Percentiles rank a stretch among this genome's conserved stretches.
Evolutionary conservation across 257 asterid species (phyloP).

Genomic region (Nicotiana attenuata): DNA sequence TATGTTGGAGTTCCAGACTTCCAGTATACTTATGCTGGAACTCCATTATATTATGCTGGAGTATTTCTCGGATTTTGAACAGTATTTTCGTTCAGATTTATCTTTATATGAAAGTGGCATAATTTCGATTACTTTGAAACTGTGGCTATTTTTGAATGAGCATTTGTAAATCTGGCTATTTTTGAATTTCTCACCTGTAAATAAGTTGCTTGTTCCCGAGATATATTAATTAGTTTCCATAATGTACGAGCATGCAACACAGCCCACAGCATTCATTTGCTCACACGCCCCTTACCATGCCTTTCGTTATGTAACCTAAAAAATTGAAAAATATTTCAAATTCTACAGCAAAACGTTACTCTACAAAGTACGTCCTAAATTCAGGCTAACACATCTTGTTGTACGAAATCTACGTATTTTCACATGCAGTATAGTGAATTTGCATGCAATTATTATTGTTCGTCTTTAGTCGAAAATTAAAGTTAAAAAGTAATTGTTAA

Average conservation of each 20-base stretch:
- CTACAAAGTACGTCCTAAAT: neutral
- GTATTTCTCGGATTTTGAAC: no score
- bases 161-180: no score
- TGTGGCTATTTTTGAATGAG: no score
- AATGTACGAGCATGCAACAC: neutral
- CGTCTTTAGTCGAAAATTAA: neutral
- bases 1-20: no score
- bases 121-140: no score
- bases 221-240: neutral
- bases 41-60: no score
- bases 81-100: no score
- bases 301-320: neutral
- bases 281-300: neutral
- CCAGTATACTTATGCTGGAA: no score
- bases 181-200: no score
- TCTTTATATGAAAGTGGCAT: no score
- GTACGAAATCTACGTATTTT: neutral
- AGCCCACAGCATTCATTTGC: neutral
- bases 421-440: neutral
- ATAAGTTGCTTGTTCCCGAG: conserved; percentile 5
- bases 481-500: no score
- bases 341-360: neutral
- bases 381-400: neutral
- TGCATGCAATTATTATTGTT: neutral
- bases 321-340: no score